These are phyloP conservation scores for Candida buenavistaensis DNA, from an alignment of 1,139 yeast species.

Conservation along the genomic window DNA sequence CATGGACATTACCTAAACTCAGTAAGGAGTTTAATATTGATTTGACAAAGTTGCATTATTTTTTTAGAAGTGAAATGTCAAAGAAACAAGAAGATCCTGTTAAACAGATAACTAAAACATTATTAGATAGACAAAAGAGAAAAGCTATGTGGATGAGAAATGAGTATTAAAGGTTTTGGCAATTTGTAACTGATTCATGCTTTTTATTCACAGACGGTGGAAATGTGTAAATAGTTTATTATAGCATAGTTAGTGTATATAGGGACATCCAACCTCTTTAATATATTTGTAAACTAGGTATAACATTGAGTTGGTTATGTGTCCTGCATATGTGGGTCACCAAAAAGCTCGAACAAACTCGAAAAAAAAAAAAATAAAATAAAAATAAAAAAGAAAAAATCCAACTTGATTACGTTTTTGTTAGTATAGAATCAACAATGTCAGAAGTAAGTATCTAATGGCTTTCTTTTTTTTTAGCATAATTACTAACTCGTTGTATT, in stretches of 20 bases:
- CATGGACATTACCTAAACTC: slow-evolving; percentile 67
- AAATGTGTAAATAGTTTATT: slow-evolving; percentile 4
- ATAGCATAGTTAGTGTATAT: slow-evolving; percentile 1
- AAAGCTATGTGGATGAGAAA: slow-evolving; percentile 64
- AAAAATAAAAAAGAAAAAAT: not conserved
- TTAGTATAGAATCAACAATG: slow-evolving; percentile 12
- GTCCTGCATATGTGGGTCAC: slow-evolving; percentile 1
- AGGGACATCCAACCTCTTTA: not conserved
- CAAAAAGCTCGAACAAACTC: too few relatives aligned
- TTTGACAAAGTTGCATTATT: slow-evolving; percentile 11
- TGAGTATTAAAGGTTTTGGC: slow-evolving; percentile 34
- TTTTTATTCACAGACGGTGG: too few relatives aligned
- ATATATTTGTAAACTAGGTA: slow-evolving; percentile 1
- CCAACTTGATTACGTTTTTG: too few relatives aligned
- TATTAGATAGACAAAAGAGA: slow-evolving; percentile 53
- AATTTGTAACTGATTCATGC: too few relatives aligned
- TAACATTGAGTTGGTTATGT: too few relatives aligned
- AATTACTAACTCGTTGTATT: too few relatives aligned
- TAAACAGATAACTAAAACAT: slow-evolving; percentile 4
- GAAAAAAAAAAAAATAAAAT: not conserved
- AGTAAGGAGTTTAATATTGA: slow-evolving; percentile 57
- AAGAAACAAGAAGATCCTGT: slow-evolving; percentile 13
- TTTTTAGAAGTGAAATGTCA: slow-evolving; percentile 14
- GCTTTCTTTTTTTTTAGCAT: not conserved
- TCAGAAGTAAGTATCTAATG: slow-evolving; percentile 7